These are phyloP conservation scores for Asclepias syriaca DNA, from an alignment of 257 asterid species.

Conservation along the genomic window DNA sequence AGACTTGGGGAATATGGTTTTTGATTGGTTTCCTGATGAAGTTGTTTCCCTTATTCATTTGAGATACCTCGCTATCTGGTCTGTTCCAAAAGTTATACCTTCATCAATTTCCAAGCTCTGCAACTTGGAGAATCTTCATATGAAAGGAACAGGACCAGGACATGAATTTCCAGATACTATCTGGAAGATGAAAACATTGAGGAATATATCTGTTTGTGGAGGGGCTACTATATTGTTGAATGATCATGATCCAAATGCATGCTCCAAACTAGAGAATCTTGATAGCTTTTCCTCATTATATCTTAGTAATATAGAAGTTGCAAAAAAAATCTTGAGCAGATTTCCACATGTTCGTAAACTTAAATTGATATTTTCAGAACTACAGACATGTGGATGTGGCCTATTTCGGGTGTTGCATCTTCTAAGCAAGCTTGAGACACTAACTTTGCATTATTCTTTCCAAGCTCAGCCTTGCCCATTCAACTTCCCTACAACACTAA, in stretches of 20 bases:
- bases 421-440: neutral
- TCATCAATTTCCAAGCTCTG: neutral
- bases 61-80: neutral
- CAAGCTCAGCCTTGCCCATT: neutral
- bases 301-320: neutral
- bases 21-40: neutral
- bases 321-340: neutral
- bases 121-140: slow-evolving; percentile 1
- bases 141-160: neutral
- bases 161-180: neutral
- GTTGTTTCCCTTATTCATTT: neutral
- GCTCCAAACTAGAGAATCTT: neutral
- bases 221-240: neutral
- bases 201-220: neutral
- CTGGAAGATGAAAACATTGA: neutral
- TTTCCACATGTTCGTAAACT: neutral
- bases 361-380: neutral
- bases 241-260: neutral
- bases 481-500: neutral
- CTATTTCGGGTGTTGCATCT: neutral
- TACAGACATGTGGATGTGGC: neutral
- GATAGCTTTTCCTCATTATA: neutral
- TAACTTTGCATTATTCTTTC: neutral
- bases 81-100: neutral
- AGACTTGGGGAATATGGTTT: neutral